Evolutionary conservation across 148 eudicot genomes (phyloP).

Genomic region (Suaeda aralocaspica): DNA sequence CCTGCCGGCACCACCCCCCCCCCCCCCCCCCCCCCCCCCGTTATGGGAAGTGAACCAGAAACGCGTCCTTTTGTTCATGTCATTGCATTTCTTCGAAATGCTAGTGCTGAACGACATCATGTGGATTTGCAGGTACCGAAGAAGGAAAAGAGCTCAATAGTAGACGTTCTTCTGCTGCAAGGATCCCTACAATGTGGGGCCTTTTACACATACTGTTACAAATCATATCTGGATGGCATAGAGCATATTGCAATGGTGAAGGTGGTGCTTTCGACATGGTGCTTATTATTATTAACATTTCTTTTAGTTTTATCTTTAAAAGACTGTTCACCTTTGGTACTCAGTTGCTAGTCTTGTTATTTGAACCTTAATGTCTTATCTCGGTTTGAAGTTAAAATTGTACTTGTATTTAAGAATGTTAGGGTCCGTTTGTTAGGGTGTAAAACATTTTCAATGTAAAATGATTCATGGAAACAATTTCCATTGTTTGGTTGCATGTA

Average conservation of each 20-base stretch:
- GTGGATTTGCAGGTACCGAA: conserved; percentile 59
- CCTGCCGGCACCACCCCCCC: too few relatives aligned
- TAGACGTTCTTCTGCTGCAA: conserved; percentile 68
- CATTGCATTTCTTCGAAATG: not conserved
- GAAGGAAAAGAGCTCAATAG: conserved; percentile 71
- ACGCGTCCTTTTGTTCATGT: not conserved
- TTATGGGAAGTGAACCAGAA: not conserved
- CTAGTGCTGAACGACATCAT: not conserved
- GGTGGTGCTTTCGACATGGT: conserved; percentile 41
- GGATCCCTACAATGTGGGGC: conserved; percentile 86
- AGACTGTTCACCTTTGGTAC: not conserved
- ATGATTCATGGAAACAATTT: too few relatives aligned
- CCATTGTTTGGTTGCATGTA: too few relatives aligned
- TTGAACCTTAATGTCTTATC: not conserved
- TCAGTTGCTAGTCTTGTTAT: not conserved
- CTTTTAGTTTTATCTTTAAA: not conserved
- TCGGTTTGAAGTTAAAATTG: not conserved
- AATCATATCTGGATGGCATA: conserved; percentile 78
- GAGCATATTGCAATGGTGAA: conserved; percentile 96
- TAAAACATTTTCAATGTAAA: too few relatives aligned
- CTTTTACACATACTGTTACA: conserved; percentile 70
- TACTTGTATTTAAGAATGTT: not conserved
- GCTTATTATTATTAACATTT: too few relatives aligned
- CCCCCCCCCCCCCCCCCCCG: too few relatives aligned
- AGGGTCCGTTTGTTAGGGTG: too few relatives aligned